phyloP scores from a whole-genome alignment of 371 early-diverging fungal species.

The Polyrhizophydium stewartii region DNA sequence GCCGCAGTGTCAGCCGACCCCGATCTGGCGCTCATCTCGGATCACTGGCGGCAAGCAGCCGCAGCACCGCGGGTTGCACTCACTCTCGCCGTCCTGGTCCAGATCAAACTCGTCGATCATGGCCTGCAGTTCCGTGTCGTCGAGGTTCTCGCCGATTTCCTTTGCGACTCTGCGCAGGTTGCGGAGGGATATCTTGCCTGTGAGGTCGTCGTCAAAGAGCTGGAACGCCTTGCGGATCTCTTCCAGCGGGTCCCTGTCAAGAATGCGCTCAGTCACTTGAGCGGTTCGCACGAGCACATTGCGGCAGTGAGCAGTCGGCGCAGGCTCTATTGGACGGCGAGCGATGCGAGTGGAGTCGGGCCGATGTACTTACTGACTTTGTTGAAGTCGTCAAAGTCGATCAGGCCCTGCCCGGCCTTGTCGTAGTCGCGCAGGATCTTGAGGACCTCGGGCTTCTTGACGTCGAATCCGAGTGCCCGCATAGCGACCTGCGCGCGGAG shows the following conservation, averaged over 20 bases:
- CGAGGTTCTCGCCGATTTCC: slow-evolving; percentile 71
- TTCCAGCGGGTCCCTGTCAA: slow-evolving; percentile 68
- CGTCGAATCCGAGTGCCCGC: slow-evolving; percentile 73
- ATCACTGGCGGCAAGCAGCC: too few relatives aligned
- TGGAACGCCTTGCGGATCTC: slow-evolving; percentile 74
- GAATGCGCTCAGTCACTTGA: slow-evolving; percentile 60
- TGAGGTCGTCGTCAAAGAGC: slow-evolving; percentile 66
- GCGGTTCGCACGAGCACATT: too few relatives aligned
- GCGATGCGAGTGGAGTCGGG: too few relatives aligned
- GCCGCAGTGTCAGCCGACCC: too few relatives aligned
- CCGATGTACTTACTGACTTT: slow-evolving; percentile 59
- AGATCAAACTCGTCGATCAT: slow-evolving; percentile 83
- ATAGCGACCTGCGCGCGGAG: slow-evolving; percentile 52
- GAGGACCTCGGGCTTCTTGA: slow-evolving; percentile 66
- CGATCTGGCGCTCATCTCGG: too few relatives aligned
- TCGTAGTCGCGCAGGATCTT: slow-evolving; percentile 58
- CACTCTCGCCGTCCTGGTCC: slow-evolving; percentile 72
- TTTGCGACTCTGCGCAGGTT: slow-evolving; percentile 64
- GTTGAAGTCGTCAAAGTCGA: slow-evolving; percentile 59
- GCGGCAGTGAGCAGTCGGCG: too few relatives aligned
- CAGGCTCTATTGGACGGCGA: too few relatives aligned
- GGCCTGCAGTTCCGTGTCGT: slow-evolving; percentile 68
- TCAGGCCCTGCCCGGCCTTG: slow-evolving; percentile 45
- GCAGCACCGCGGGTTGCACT: slow-evolving; percentile 14
- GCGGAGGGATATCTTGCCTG: slow-evolving; percentile 58